Conservation (phyloP, 768 basidiomycete genomes). For the Agaricus subrufescens region DNA sequence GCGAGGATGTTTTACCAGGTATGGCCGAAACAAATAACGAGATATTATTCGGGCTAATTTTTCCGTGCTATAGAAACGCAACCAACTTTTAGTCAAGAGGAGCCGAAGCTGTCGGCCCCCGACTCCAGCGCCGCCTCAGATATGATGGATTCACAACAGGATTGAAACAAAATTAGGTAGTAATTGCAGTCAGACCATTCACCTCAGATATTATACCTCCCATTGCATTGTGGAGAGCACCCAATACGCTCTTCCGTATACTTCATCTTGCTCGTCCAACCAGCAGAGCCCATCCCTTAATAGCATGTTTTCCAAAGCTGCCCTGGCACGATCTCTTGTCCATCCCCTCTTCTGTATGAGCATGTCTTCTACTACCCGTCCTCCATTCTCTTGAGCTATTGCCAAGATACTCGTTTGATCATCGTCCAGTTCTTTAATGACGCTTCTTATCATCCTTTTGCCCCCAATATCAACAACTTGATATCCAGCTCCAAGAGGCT, state of each 20-base stretch:
- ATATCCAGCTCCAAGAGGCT: constrained; percentile 90
- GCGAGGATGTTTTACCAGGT: constrained; percentile 16
- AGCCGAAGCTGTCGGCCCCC: constrained; percentile 21
- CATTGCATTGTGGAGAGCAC: constrained; percentile 84
- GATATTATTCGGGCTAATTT: not conserved
- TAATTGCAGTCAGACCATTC: not conserved
- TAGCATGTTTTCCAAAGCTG: constrained; percentile 86
- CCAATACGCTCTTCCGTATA: constrained; percentile 72
- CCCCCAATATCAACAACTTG: constrained; percentile 74
- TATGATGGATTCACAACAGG: constrained; percentile 10
- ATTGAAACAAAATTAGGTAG: not conserved
- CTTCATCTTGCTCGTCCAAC: constrained; percentile 86
- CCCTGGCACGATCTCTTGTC: constrained; percentile 69
- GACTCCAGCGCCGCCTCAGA: constrained; percentile 12
- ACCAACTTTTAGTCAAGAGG: constrained; percentile 15
- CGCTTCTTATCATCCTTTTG: constrained; percentile 77
- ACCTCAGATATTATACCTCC: constrained; percentile 45
- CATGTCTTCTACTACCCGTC: constrained; percentile 61
- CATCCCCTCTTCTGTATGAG: constrained; percentile 65
- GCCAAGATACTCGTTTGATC: constrained; percentile 85
- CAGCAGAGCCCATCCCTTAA: constrained; percentile 89
- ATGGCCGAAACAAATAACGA: not conserved
- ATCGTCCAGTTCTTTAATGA: constrained; percentile 86
- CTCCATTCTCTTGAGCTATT: constrained; percentile 62
- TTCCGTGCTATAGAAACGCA: constrained; percentile 10